Conservation (phyloP, 2,329 filamentous ascomycete genomes). For the Venturia asperata region DNA sequence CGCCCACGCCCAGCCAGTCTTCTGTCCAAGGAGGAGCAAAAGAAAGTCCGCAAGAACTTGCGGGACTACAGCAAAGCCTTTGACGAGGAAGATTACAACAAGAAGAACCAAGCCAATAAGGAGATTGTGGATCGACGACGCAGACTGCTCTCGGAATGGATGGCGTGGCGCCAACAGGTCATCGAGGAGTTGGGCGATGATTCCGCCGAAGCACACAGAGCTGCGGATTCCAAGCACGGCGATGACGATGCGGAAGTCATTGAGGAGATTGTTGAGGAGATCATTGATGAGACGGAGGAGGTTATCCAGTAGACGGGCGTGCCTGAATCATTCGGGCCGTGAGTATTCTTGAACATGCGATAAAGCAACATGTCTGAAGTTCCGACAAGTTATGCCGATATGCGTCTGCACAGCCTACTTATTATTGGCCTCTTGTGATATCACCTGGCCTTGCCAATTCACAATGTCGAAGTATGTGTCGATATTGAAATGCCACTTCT, state of each 20-base stretch:
- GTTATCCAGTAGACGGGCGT: slow-evolving; percentile 37
- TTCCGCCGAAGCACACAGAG: slow-evolving; percentile 48
- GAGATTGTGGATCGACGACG: slow-evolving; percentile 86
- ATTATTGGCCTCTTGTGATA: too few species aligned
- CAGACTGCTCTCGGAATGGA: slow-evolving; percentile 79
- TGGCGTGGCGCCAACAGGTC: slow-evolving; percentile 69
- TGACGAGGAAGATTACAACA: slow-evolving; percentile 89
- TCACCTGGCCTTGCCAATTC: too few species aligned
- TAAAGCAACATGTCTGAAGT: not conserved
- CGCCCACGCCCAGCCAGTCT: slow-evolving; percentile 86
- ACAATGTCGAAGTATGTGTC: too few species aligned
- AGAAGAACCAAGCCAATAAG: slow-evolving; percentile 86
- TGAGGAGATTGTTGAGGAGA: slow-evolving; percentile 84
- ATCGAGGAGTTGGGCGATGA: slow-evolving; percentile 49
- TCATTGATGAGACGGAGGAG: slow-evolving; percentile 82
- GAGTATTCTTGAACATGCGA: not conserved
- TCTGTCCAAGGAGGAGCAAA: slow-evolving; percentile 93
- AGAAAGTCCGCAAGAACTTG: slow-evolving; percentile 95
- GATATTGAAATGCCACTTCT: too few species aligned
- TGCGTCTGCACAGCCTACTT: too few species aligned
- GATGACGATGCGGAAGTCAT: slow-evolving; percentile 49
- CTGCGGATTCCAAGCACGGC: slow-evolving; percentile 39
- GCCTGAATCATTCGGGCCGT: too few species aligned
- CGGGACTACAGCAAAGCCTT: slow-evolving; percentile 93
- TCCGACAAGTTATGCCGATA: not conserved